Evolutionary conservation across 257 asterid genomes (phyloP).

Genomic region (Solanum sejunctum): DNA sequence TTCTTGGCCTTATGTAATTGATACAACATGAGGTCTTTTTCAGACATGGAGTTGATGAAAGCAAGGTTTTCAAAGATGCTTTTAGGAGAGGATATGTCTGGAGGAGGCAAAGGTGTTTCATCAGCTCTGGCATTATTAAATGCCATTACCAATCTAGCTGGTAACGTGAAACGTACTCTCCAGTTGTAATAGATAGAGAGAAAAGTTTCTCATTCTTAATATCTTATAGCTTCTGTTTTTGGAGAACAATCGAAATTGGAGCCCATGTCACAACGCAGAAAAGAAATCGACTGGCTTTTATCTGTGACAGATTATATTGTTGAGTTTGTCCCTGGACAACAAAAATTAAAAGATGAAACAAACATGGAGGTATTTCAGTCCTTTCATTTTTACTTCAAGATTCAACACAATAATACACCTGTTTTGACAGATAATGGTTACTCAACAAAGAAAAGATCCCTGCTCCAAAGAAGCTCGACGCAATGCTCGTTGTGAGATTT

Average conservation of each 20-base stretch:
- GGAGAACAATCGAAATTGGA: slow-evolving; percentile 52
- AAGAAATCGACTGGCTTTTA: slow-evolving; percentile 60
- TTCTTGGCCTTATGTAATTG: background rate
- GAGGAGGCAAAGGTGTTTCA: slow-evolving; percentile 77
- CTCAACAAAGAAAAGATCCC: slow-evolving; percentile 59
- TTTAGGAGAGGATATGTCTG: slow-evolving; percentile 71
- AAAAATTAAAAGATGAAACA: slow-evolving; percentile 48
- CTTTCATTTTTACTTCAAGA: background rate
- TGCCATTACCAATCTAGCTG: slow-evolving; percentile 70
- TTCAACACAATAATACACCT: background rate
- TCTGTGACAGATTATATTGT: slow-evolving; percentile 52
- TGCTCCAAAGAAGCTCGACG: slow-evolving; percentile 29
- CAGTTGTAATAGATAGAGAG: background rate
- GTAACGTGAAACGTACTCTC: slow-evolving; percentile 1
- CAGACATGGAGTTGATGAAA: slow-evolving; percentile 67
- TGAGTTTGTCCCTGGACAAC: slow-evolving; percentile 40
- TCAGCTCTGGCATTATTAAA: slow-evolving; percentile 68
- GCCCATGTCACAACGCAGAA: slow-evolving; percentile 50
- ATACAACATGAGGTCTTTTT: background rate
- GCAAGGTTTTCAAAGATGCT: slow-evolving; percentile 64
- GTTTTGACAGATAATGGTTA: slow-evolving; percentile 52
- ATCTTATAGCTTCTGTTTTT: slow-evolving; percentile 47
- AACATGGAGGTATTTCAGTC: slow-evolving; percentile 34
- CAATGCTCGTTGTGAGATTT: slow-evolving; percentile 58
- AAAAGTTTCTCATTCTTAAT: background rate